phyloP scores from a whole-genome alignment of 1,284 basidiomycete genomes.

The Ceraceosorus bombacis region DNA sequence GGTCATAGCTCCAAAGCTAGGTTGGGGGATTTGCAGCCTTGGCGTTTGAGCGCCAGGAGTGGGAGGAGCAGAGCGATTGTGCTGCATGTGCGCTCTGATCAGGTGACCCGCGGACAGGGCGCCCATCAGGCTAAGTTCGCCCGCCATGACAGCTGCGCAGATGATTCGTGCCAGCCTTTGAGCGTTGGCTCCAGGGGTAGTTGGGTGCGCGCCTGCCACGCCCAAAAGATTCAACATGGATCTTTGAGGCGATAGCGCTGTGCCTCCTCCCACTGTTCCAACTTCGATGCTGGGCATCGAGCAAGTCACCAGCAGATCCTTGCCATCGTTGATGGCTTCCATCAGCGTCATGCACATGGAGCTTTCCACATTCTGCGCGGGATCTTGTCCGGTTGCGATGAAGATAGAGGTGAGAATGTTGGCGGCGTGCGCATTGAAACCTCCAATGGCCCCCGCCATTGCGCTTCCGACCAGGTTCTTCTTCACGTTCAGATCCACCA shows the following conservation, averaged over 20 bases:
- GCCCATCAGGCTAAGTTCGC: constrained; percentile 45
- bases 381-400: constrained; percentile 95
- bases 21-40: not conserved
- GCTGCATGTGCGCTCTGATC: constrained; percentile 48
- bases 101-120: constrained; percentile 45
- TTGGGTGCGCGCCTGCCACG: constrained; percentile 37
- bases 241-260: constrained; percentile 50
- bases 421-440: constrained; percentile 97
- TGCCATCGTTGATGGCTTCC: constrained; percentile 63
- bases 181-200: constrained; percentile 45
- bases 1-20: constrained; percentile 25
- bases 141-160: constrained; percentile 46
- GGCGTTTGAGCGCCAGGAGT: constrained; percentile 43
- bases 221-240: constrained; percentile 47
- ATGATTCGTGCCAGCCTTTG: constrained; percentile 47
- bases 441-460: constrained; percentile 94
- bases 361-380: constrained; percentile 97
- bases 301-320: constrained; percentile 63
- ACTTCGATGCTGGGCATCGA: constrained; percentile 49
- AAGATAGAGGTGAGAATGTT: constrained; percentile 93
- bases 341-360: constrained; percentile 97
- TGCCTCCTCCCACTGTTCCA: constrained; percentile 87
- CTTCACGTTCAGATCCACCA: constrained; percentile 90
- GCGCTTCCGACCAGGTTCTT: constrained; percentile 97
- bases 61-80: constrained; percentile 43